These are phyloP conservation scores for Penicillium odoratum DNA, from an alignment of 495 filamentous ascomycete species.

Conservation along the genomic window DNA sequence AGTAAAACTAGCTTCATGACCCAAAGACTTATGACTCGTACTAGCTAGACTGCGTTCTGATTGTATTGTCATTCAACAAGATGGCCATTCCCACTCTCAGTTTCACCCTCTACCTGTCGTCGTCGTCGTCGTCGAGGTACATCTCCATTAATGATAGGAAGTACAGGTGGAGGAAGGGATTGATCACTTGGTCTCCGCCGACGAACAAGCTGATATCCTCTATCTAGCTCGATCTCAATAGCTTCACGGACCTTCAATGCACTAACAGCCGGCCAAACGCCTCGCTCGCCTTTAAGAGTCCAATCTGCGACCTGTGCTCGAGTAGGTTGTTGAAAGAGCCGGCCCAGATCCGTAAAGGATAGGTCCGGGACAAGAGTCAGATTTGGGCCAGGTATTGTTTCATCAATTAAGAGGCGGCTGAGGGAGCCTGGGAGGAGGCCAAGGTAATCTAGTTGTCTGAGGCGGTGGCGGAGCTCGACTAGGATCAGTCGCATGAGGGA, in stretches of 20 bases:
- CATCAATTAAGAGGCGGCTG: constrained; percentile 81
- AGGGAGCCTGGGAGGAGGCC: constrained; percentile 67
- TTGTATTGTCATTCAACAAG: not conserved
- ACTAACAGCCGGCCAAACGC: constrained; percentile 89
- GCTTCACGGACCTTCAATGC: constrained; percentile 82
- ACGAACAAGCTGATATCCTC: constrained; percentile 76
- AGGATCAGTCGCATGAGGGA: constrained; percentile 69
- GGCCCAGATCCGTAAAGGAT: constrained; percentile 65
- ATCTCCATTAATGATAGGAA: constrained; percentile 32
- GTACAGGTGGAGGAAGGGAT: constrained; percentile 12
- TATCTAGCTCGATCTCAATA: constrained; percentile 83
- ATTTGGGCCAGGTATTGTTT: constrained; percentile 77
- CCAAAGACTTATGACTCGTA: not conserved
- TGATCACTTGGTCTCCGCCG: constrained; percentile 51
- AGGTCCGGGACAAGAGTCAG: constrained; percentile 84
- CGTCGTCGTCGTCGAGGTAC: constrained; percentile 28
- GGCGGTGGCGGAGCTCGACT: constrained; percentile 77
- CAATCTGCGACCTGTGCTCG: constrained; percentile 75
- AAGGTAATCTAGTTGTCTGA: constrained; percentile 78
- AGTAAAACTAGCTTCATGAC: too few relatives aligned
- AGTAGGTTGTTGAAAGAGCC: constrained; percentile 78
- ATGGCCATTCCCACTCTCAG: constrained; percentile 18
- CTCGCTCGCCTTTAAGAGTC: constrained; percentile 80
- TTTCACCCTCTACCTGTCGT: constrained; percentile 30
- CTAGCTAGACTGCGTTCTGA: not conserved